Evolutionary conservation across 2,329 filamentous ascomycete species (phyloP).

Genomic region (Calonectria fujianensis): DNA sequence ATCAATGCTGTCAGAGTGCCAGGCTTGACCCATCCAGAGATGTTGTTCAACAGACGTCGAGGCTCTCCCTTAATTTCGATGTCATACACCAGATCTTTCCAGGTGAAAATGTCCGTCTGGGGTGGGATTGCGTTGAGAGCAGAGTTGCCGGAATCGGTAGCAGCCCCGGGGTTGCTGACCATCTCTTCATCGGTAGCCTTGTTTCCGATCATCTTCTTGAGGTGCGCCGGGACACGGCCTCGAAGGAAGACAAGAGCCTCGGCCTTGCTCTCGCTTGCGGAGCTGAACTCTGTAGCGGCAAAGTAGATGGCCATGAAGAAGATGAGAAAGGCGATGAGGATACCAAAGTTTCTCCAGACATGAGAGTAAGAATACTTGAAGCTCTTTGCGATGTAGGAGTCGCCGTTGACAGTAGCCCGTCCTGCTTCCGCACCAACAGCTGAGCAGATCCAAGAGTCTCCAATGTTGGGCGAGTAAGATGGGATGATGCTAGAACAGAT

Average conservation of each 20-base stretch:
- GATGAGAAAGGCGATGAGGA: slow-evolving; percentile 76
- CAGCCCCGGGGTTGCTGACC: not conserved
- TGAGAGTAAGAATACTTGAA: slow-evolving; percentile 72
- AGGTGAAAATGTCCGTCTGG: slow-evolving; percentile 78
- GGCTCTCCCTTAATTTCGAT: slow-evolving; percentile 81
- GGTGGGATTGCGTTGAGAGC: slow-evolving; percentile 51
- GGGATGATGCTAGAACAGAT: slow-evolving; percentile 69
- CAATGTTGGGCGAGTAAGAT: slow-evolving; percentile 61
- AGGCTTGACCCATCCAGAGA: slow-evolving; percentile 89
- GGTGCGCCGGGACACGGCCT: slow-evolving; percentile 65
- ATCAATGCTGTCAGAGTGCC: slow-evolving; percentile 86
- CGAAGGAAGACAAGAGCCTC: slow-evolving; percentile 66
- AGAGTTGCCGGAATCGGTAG: slow-evolving; percentile 34
- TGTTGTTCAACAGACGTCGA: slow-evolving; percentile 81
- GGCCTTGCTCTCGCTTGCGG: slow-evolving; percentile 73
- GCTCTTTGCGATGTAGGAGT: slow-evolving; percentile 71
- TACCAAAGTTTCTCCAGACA: slow-evolving; percentile 78
- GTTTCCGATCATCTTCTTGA: slow-evolving; percentile 12
- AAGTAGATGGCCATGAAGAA: slow-evolving; percentile 78
- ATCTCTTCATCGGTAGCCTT: not conserved
- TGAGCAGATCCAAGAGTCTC: slow-evolving; percentile 68
- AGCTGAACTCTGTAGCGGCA: slow-evolving; percentile 76
- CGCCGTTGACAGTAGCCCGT: slow-evolving; percentile 70
- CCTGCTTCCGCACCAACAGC: slow-evolving; percentile 71
- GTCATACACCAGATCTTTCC: slow-evolving; percentile 81